Base-by-base conservation (phyloP, 306 rosid genomes). In the Glycine soja region DNA sequence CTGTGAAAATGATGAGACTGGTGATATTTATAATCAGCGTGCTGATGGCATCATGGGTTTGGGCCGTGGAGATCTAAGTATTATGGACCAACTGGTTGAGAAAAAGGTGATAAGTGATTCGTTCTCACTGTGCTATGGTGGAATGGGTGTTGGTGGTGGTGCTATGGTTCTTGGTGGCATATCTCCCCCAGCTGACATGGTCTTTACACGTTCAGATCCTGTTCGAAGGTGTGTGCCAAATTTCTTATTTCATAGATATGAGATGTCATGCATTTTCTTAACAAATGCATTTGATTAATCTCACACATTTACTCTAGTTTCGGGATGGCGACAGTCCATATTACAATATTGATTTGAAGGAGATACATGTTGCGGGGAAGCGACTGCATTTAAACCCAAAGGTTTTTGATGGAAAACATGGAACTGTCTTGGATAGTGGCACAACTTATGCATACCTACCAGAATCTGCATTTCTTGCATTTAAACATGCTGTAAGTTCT, bases 271-370 rank as follows among this genome's bases (percentile, higher is more conserved):
- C 80, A 84, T 88, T 83, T 82, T 70, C 90, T 83, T 81, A 83
- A 78, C 81, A 86, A 82, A 80, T 90, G 91, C 91, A 87, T 89
- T 90, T 82, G 84, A 85, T 89, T 83, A 87, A 89, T 90, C 93
- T 95, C 92, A 87, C 91, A 42, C 97, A 93, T 96, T 93, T 93
- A 96, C 99, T 92, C 93, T 96, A 93, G 98, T 96, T 91, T 96
- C 54, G 98, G 98, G 96, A 89, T 96, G 99, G 90, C 91, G 65
- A 96, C 99, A 96, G 99, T 90, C 97, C 97, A 79, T 96, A 96
- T 80, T 96, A 96, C 93, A 96, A 96, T 89, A 81, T 96, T 70
- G 87, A 93, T 85, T 83, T 96, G 97, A 96, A 92, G 97, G 98
- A 87, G 87, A 83, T 96, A 43, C 90, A 86, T 83, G 97, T 96